These are phyloP conservation scores for Rhododendron williamsianum DNA, from an alignment of 148 eudicot species.

Conservation along the genomic window DNA sequence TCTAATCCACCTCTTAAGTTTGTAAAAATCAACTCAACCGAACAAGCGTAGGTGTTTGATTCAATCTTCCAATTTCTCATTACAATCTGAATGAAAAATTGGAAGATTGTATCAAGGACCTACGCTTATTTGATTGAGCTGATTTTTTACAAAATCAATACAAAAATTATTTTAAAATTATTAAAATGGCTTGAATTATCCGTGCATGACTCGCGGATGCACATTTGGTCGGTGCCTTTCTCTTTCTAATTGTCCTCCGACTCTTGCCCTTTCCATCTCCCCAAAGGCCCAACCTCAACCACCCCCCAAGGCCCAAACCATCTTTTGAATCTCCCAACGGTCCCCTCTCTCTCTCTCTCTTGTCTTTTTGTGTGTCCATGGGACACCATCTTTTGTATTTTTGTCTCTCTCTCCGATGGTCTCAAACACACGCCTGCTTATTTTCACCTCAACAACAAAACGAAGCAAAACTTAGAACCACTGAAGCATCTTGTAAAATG, in stretches of 20 bases:
- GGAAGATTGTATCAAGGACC: no score
- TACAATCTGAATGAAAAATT: no score
- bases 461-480: background rate
- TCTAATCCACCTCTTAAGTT: no score
- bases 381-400: background rate
- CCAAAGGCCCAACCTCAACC: background rate
- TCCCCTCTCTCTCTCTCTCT: background rate
- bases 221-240: background rate
- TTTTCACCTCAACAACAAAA: background rate
- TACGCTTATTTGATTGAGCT: no score
- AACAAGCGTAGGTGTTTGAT: no score
- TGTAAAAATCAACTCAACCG: no score
- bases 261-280: background rate
- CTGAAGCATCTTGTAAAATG: background rate
- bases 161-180: no score
- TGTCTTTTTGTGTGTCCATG: background rate
- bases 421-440: background rate
- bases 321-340: no score
- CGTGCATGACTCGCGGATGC: no score
- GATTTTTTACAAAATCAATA: no score
- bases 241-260: background rate
- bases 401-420: background rate
- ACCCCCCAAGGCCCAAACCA: background rate
- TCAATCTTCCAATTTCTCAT: no score
- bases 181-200: no score